A percentile compares a stretch with the other conserved stretches of the same genome.
Evolutionary conservation across 192 early-diverging fungal genomes (phyloP).

Genomic region (Pilaira anomala): DNA sequence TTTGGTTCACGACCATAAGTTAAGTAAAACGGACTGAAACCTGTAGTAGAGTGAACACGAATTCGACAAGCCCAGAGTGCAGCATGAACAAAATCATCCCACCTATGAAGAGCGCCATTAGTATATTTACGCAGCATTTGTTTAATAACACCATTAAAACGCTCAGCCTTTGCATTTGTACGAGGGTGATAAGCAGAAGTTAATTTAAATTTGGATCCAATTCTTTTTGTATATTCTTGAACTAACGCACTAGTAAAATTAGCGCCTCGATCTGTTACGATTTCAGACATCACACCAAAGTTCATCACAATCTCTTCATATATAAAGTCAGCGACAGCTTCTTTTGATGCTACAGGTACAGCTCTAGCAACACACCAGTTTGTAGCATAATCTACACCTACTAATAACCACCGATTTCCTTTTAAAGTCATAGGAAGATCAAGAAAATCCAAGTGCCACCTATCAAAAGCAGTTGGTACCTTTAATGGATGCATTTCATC

Average conservation of each 20-base stretch:
- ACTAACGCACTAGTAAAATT: conserved; percentile 16
- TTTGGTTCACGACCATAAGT: conserved; percentile 23
- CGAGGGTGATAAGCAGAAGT: conserved; percentile 24
- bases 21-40: conserved; percentile 16
- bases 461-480: conserved; percentile 5
- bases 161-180: conserved; percentile 22
- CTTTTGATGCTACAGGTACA: conserved; percentile 15
- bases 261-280: conserved; percentile 20
- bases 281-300: conserved; percentile 23
- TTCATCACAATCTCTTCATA: conserved; percentile 28
- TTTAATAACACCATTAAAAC: conserved; percentile 18
- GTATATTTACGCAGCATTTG: conserved; percentile 18
- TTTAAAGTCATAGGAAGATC: neutral
- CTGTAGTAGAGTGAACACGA: neutral
- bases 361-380: conserved; percentile 30
- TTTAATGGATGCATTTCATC: conserved; percentile 8
- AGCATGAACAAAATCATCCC: conserved; percentile 21
- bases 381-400: conserved; percentile 31
- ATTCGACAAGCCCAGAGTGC: conserved; percentile 13
- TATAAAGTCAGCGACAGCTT: conserved; percentile 17
- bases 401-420: conserved; percentile 23
- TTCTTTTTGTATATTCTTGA: neutral
- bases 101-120: conserved; percentile 3
- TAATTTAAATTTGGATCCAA: conserved; percentile 11
- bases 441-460: conserved; percentile 21